Evolutionary conservation across 441 rosid species (phyloP).

Genomic region (Breynia disticha): DNA sequence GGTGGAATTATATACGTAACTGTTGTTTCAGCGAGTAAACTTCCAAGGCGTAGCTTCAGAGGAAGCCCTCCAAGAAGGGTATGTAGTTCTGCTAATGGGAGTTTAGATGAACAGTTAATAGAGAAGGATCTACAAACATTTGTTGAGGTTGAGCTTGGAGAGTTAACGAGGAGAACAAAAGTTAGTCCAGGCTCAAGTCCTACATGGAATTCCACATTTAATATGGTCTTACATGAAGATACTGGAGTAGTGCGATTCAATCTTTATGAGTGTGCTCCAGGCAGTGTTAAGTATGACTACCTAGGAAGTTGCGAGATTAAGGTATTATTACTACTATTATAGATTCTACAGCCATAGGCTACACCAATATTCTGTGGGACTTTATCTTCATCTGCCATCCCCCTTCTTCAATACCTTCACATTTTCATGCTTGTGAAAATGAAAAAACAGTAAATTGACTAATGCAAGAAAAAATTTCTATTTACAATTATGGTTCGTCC

Average conservation of each 20-base stretch:
- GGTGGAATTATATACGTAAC: slow-evolving; percentile 76
- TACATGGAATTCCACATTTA: slow-evolving; percentile 69
- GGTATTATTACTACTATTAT: slow-evolving; percentile 33
- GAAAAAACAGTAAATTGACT: too few species aligned
- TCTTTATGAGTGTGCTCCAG: slow-evolving; percentile 58
- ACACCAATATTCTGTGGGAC: too few species aligned
- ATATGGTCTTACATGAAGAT: slow-evolving; percentile 80
- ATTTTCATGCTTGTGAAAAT: too few species aligned
- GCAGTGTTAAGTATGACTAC: slow-evolving; percentile 53
- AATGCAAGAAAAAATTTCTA: too few species aligned
- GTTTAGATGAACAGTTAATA: slow-evolving; percentile 26
- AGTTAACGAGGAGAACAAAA: slow-evolving; percentile 65
- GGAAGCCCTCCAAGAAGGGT: slow-evolving; percentile 61
- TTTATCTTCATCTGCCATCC: too few species aligned
- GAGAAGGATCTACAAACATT: slow-evolving; percentile 60
- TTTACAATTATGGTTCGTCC: too few species aligned
- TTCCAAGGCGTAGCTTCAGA: slow-evolving; percentile 41
- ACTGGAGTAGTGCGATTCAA: slow-evolving; percentile 62
- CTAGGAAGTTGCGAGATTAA: slow-evolving; percentile 81
- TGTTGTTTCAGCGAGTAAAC: slow-evolving; percentile 63
- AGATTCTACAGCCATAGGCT: slow-evolving; percentile 2
- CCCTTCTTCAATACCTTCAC: too few species aligned
- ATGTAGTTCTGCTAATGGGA: slow-evolving; percentile 21
- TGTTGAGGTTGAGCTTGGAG: slow-evolving; percentile 85
- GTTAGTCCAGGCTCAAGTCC: slow-evolving; percentile 59